These are phyloP conservation scores for Boletus barrowsii DNA, from an alignment of 768 basidiomycete species.

Conservation along the genomic window DNA sequence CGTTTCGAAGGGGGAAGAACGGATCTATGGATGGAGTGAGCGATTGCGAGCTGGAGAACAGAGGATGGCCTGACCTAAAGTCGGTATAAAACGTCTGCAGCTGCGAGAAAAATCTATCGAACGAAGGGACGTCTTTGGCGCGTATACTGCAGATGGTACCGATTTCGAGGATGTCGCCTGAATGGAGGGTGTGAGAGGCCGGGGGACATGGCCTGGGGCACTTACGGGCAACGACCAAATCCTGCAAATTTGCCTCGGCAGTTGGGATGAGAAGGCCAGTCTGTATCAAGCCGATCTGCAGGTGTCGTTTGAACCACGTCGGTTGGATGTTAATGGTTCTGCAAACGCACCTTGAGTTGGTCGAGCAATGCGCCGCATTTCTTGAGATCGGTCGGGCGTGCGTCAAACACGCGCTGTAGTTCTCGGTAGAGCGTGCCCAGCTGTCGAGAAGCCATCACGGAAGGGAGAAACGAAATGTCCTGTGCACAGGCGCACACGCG, in stretches of 20 bases:
- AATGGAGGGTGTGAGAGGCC: not conserved
- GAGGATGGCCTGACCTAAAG: conserved; percentile 51
- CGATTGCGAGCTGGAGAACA: not conserved
- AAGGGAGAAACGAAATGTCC: too few species aligned
- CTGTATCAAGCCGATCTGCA: conserved; percentile 73
- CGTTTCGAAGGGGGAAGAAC: conserved; percentile 79
- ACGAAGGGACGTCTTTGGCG: conserved; percentile 83
- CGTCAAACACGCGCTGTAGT: conserved; percentile 62
- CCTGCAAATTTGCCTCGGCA: conserved; percentile 56
- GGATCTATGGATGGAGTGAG: conserved; percentile 41
- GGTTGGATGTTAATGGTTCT: not conserved
- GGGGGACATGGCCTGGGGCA: conserved; percentile 5
- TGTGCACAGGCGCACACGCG: conserved; percentile 25
- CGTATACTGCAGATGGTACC: conserved; percentile 94
- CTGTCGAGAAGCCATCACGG: conserved; percentile 48
- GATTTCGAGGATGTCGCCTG: conserved; percentile 94
- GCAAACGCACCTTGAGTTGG: conserved; percentile 65
- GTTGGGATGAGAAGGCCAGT: conserved; percentile 75
- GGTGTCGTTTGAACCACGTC: not conserved
- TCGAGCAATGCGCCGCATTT: conserved; percentile 60
- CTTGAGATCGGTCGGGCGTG: conserved; percentile 64
- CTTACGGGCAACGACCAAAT: conserved; percentile 74
- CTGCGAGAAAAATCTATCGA: conserved; percentile 93
- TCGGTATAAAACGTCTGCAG: conserved; percentile 88
- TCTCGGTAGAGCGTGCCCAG: conserved; percentile 63